These are phyloP conservation scores for Aspergillus coremiiformis DNA, from an alignment of 495 filamentous ascomycete species.

Conservation along the genomic window DNA sequence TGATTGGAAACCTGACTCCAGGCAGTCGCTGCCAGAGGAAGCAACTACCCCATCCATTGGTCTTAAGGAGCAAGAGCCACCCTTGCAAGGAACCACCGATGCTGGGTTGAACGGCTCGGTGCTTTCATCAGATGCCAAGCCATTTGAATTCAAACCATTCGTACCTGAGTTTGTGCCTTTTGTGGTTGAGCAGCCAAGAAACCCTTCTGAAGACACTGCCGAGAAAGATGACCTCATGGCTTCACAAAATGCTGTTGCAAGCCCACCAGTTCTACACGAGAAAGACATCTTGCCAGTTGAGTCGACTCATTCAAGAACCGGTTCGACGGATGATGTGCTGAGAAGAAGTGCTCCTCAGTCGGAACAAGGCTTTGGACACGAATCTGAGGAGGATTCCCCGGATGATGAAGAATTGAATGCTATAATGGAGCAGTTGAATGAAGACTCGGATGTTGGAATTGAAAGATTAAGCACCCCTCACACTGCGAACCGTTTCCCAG, in stretches of 20 bases:
- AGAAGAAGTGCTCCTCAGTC: slow-evolving; percentile 9
- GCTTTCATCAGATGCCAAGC: slow-evolving; percentile 60
- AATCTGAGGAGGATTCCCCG: slow-evolving; percentile 35
- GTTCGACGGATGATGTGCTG: slow-evolving; percentile 1
- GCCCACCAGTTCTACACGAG: slow-evolving; percentile 16
- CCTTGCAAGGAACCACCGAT: slow-evolving; percentile 16
- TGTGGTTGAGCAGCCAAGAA: slow-evolving; percentile 26
- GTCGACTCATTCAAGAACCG: neutral
- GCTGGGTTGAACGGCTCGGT: slow-evolving; percentile 20
- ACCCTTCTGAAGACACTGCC: slow-evolving; percentile 3
- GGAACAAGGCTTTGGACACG: slow-evolving; percentile 11
- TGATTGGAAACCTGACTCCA: neutral
- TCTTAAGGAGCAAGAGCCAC: slow-evolving; percentile 9
- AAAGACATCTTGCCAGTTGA: slow-evolving; percentile 9
- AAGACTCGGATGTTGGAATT: slow-evolving; percentile 63
- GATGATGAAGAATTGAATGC: slow-evolving; percentile 78
- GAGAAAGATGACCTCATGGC: slow-evolving; percentile 28
- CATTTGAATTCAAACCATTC: slow-evolving; percentile 56
- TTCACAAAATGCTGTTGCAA: slow-evolving; percentile 33
- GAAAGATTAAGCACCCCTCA: slow-evolving; percentile 49
- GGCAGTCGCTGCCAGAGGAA: neutral
- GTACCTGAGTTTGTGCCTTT: slow-evolving; percentile 40
- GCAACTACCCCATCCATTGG: neutral
- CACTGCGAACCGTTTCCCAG: slow-evolving; percentile 30
- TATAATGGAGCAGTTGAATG: slow-evolving; percentile 75